Conservation (phyloP, 1,139 yeast species). For the Pichia sp. region DNA sequence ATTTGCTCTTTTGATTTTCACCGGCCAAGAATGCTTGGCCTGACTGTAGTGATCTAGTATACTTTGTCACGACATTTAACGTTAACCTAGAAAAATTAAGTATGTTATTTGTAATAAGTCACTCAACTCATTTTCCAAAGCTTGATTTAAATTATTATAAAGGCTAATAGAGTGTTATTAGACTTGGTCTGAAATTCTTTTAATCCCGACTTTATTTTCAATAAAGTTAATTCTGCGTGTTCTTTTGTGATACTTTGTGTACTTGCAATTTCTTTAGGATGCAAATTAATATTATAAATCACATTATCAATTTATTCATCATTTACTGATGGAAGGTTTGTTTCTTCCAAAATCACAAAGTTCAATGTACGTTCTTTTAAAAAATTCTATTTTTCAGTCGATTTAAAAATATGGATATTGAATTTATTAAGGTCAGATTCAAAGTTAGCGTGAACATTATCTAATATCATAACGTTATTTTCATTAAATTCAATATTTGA, state of each 20-base stretch:
- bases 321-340: conserved; percentile 27
- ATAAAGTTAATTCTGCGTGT: conserved; percentile 34
- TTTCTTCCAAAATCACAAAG: conserved; percentile 31
- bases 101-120: conserved; percentile 44
- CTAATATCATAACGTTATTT: conserved; percentile 13
- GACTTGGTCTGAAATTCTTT: conserved; percentile 32
- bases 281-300: conserved; percentile 20
- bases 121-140: conserved; percentile 43
- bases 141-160: conserved; percentile 28
- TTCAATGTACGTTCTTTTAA: conserved; percentile 32
- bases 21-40: conserved; percentile 92
- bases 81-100: conserved; percentile 40
- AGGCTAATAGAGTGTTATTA: conserved; percentile 29
- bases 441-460: conserved; percentile 11
- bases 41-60: conserved; percentile 53
- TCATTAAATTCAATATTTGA: conserved; percentile 6
- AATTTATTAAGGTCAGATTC: conserved; percentile 24
- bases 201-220: conserved; percentile 31
- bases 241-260: conserved; percentile 39
- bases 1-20: conserved; percentile 93
- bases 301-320: conserved; percentile 32
- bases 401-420: conserved; percentile 26
- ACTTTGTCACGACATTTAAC: conserved; percentile 55
- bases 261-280: conserved; percentile 34
- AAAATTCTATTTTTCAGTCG: conserved; percentile 28